Evolutionary conservation across 257 asterid genomes (phyloP).

Genomic region (Primulina tabacum): DNA sequence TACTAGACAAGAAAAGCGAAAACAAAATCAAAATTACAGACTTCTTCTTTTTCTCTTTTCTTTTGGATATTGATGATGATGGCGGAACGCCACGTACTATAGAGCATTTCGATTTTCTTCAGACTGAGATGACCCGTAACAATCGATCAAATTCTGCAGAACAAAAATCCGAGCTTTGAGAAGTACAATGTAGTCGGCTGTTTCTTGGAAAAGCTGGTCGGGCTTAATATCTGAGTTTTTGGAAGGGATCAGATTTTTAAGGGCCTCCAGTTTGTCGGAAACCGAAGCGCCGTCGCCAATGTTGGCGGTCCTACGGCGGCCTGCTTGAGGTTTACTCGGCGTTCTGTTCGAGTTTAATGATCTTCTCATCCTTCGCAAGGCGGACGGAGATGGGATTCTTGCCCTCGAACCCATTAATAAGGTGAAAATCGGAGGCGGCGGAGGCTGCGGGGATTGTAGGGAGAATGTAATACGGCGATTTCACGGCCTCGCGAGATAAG

Average conservation of each 20-base stretch:
- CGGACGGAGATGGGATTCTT: conserved; percentile 25
- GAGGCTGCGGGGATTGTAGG: not conserved
- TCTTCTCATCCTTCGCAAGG: conserved; percentile 34
- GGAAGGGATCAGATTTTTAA: conserved; percentile 57
- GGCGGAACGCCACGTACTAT: conserved; percentile 27
- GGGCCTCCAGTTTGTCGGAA: conserved; percentile 69
- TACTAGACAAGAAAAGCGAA: conserved; percentile 9
- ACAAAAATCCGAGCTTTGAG: conserved; percentile 66
- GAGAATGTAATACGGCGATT: not conserved
- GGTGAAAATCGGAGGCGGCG: conserved; percentile 12
- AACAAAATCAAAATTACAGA: not conserved
- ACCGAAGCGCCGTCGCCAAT: conserved; percentile 29
- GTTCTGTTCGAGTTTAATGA: conserved; percentile 27
- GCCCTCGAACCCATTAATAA: conserved; percentile 50
- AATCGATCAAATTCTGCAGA: conserved; percentile 64
- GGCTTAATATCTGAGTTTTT: conserved; percentile 35
- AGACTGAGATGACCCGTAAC: conserved; percentile 47
- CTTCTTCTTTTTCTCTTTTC: conserved; percentile 6
- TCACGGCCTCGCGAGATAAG: conserved; percentile 28
- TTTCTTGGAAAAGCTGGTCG: conserved; percentile 65
- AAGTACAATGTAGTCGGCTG: conserved; percentile 74
- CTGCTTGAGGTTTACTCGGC: conserved; percentile 26
- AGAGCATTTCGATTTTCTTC: conserved; percentile 38
- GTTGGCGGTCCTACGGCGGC: conserved; percentile 20
- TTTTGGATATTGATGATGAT: conserved; percentile 16